These are phyloP conservation scores for Magnolia officinalis DNA, from an alignment of 164 flowering plant species.

Conservation along the genomic window DNA sequence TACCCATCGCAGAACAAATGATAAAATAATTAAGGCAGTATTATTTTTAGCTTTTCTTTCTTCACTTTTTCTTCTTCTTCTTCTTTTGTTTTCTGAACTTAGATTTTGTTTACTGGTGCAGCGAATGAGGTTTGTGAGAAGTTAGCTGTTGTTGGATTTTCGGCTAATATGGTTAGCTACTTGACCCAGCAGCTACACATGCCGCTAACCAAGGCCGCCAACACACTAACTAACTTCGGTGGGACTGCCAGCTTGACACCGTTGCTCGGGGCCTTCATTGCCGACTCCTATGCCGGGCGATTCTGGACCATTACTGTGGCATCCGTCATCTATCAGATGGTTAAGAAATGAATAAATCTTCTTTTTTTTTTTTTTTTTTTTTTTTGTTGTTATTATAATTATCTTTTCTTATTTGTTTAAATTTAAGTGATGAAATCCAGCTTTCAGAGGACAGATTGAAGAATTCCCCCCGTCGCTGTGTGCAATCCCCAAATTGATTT, in stretches of 20 bases:
- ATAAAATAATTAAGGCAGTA: background rate
- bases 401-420: background rate
- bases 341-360: slow-evolving; percentile 11
- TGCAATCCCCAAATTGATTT: background rate
- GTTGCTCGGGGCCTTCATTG: slow-evolving; percentile 75
- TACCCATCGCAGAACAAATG: too few species aligned
- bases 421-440: too few species aligned
- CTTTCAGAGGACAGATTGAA: too few species aligned
- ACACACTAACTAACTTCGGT: slow-evolving; percentile 80
- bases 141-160: slow-evolving; percentile 87
- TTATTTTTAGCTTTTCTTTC: background rate
- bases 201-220: slow-evolving; percentile 89
- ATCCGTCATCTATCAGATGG: slow-evolving; percentile 76
- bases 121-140: slow-evolving; percentile 91
- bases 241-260: slow-evolving; percentile 93
- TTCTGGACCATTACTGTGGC: slow-evolving; percentile 88
- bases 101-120: slow-evolving; percentile 19
- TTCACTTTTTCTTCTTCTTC: background rate
- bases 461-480: too few species aligned
- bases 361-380: too few species aligned
- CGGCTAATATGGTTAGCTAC: slow-evolving; percentile 82
- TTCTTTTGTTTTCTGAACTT: background rate
- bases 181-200: slow-evolving; percentile 70
- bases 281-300: slow-evolving; percentile 80
- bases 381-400: too few species aligned